Evolutionary conservation across 768 basidiomycete genomes (phyloP), one percentile per base, ranked within the genome.

Genomic region (Leccinum truebloodii): DNA sequence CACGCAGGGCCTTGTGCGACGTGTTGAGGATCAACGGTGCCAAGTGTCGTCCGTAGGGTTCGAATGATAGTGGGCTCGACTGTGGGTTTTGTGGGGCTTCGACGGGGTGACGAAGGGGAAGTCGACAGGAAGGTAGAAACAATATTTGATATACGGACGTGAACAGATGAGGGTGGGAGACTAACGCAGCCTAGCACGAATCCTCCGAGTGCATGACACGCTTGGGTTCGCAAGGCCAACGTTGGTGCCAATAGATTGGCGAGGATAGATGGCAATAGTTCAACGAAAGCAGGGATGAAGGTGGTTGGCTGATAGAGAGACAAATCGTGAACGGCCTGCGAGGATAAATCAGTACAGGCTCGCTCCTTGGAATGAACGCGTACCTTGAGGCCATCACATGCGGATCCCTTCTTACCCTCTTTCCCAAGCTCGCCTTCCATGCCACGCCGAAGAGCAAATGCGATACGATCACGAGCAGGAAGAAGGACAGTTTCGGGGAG

Each of bases 381-480:
- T 69, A 88, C 92, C 82, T 87, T 90, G 51, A 92, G 79, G 22
- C 89, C 90, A 71, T 94, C 92, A 35, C 82, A 88, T 2, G 80
- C 82, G 4, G 92, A 85, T 0, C 92, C 92, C 67, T 92, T 93
- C 78, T 94, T 94, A 10, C 92, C 92, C 71, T 94, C 92, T 70
- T 90, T 91, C 6, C 92, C 92, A 14, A 94, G 82, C 63, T 93
- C 88, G 7, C 92, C 92, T 57, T 90, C 88, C 60, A 94, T 82
- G 26, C 88, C 92, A 49, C 92, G 86, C 54, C 85, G 81, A 20
- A 94, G 69, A 3, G 89, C 89, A 59, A 84, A 85, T 2, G 87
- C 81, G 35, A 94, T 90, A 26, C 87, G 81, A 65, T 86, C 83
- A 7, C 80, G 82, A 6, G 88, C 83, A 6, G 87, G 87, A 10